These are phyloP conservation scores for Leccinum huronense DNA, from an alignment of 1,284 basidiomycete species.

Conservation along the genomic window DNA sequence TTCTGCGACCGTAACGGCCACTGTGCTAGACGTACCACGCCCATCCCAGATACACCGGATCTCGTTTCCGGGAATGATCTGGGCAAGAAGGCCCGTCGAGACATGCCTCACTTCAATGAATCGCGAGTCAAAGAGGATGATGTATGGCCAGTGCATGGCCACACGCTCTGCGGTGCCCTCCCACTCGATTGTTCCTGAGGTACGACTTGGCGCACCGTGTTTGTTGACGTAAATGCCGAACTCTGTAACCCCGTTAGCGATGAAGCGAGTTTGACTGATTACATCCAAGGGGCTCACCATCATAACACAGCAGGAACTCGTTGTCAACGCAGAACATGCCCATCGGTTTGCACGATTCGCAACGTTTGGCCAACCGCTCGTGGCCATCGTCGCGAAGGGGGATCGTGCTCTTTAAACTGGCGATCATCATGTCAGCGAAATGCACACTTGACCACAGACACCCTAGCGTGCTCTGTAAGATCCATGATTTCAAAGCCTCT, in stretches of 20 bases:
- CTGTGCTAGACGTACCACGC: too few relatives aligned
- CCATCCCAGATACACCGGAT: slow-evolving; percentile 72
- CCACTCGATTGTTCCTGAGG: slow-evolving; percentile 85
- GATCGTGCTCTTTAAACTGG: slow-evolving; percentile 84
- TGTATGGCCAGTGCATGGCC: slow-evolving; percentile 85
- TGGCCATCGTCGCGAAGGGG: slow-evolving; percentile 76
- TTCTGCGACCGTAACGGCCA: slow-evolving; percentile 14
- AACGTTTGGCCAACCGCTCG: slow-evolving; percentile 73
- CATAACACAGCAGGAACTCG: slow-evolving; percentile 92
- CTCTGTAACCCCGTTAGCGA: slow-evolving; percentile 47
- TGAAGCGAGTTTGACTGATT: neutral
- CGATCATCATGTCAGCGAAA: slow-evolving; percentile 10
- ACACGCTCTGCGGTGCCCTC: slow-evolving; percentile 88
- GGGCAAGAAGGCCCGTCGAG: slow-evolving; percentile 80
- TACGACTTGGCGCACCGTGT: slow-evolving; percentile 80
- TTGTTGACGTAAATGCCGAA: slow-evolving; percentile 91
- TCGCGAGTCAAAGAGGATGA: slow-evolving; percentile 86
- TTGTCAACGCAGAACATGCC: slow-evolving; percentile 92
- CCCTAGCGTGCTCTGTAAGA: slow-evolving; percentile 68
- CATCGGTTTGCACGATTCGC: slow-evolving; percentile 79
- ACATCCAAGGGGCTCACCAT: slow-evolving; percentile 53
- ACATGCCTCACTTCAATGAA: slow-evolving; percentile 94
- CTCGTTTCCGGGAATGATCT: slow-evolving; percentile 84
- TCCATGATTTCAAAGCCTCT: slow-evolving; percentile 99
- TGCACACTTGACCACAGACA: too few relatives aligned